Base-by-base conservation (phyloP, 2,329 filamentous ascomycete genomes). In the Phymatotrichopsis omnivora region DNA sequence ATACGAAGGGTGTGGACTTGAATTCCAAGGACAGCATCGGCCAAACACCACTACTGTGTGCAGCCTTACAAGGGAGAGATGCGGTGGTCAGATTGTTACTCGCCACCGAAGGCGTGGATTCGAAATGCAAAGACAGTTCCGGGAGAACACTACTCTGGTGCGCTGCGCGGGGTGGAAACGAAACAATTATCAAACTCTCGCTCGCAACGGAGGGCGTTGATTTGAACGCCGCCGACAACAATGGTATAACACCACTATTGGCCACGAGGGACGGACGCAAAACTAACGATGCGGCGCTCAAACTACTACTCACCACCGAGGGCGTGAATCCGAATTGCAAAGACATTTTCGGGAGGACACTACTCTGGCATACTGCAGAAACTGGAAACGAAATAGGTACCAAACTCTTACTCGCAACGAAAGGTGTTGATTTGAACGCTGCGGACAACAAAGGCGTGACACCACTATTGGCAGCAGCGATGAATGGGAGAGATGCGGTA, bases 211-310 rank as follows among this genome's bases (percentile, higher is more conserved):
- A 34, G 3, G 48, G 38, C 11, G 49, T 56, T 19, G 30, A 42
- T 34, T 34, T 35, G 34, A 53, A 57, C 38, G 53, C 49, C 30
- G 59, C 52, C 43, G 52, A 43, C 41, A 46, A 32, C 20, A 42
- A 49, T 42, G 51, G 45, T 17, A 55, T 44, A 19, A 59, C 47
- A 31, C 57, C 55, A 14, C 45, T 58, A 34, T 54, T 55, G 34
- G 54, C 57, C 28, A n/a, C n/a, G n/a, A n/a, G n/a, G n/a, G n/a
- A n/a, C n/a, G n/a, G n/a, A n/a, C n/a, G n/a, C n/a, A n/a, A n/a
- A n/a, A n/a, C n/a, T n/a, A n/a, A n/a, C n/a, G n/a, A n/a, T n/a
- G 59, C 58, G 36, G 46, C 54, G 22, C 42, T 52, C 19, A 47
- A 45, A 6, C n/a, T n/a, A n/a, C n/a, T n/a, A n/a, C n/a, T n/a